Conservation (phyloP, 495 filamentous ascomycete genomes). For the Chaetomium tenue region DNA sequence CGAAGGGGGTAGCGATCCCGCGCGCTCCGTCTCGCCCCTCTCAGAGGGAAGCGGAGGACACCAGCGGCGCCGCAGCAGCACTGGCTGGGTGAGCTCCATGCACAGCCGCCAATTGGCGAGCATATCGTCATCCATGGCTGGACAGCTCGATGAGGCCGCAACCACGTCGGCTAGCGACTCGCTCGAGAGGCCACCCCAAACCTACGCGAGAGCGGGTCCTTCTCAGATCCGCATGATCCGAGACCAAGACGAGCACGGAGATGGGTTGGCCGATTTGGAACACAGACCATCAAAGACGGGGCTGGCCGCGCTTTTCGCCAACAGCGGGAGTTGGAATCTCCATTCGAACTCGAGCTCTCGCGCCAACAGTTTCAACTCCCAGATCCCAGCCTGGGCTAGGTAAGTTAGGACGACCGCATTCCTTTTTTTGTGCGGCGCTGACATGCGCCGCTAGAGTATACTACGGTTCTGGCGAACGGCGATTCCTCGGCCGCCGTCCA, state of each 20-base stretch:
- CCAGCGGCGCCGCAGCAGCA: slow-evolving; percentile 39
- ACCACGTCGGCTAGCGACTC: slow-evolving; percentile 40
- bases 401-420: slow-evolving; percentile 25
- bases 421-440: background rate
- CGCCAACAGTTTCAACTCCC: slow-evolving; percentile 54
- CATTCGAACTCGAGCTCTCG: slow-evolving; percentile 51
- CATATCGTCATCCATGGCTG: slow-evolving; percentile 51
- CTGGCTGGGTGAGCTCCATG: slow-evolving; percentile 40
- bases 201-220: slow-evolving; percentile 36
- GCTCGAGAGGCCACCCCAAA: slow-evolving; percentile 40
- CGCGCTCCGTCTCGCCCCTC: slow-evolving; percentile 47
- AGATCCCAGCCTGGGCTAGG: slow-evolving; percentile 66
- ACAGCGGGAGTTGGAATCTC: slow-evolving; percentile 47
- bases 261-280: slow-evolving; percentile 53
- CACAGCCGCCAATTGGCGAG: slow-evolving; percentile 53
- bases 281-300: slow-evolving; percentile 49
- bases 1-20: slow-evolving; percentile 47
- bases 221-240: slow-evolving; percentile 40
- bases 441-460: slow-evolving; percentile 41
- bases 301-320: slow-evolving; percentile 43
- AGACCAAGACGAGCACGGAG: slow-evolving; percentile 56
- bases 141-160: slow-evolving; percentile 36
- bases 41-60: slow-evolving; percentile 31
- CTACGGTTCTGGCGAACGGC: slow-evolving; percentile 55
- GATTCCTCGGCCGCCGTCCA: slow-evolving; percentile 41